Evolutionary conservation across 2,329 filamentous ascomycete species (phyloP), one percentile per base, ranked within the genome.

Genomic region (Dryadomyces sulphureus): DNA sequence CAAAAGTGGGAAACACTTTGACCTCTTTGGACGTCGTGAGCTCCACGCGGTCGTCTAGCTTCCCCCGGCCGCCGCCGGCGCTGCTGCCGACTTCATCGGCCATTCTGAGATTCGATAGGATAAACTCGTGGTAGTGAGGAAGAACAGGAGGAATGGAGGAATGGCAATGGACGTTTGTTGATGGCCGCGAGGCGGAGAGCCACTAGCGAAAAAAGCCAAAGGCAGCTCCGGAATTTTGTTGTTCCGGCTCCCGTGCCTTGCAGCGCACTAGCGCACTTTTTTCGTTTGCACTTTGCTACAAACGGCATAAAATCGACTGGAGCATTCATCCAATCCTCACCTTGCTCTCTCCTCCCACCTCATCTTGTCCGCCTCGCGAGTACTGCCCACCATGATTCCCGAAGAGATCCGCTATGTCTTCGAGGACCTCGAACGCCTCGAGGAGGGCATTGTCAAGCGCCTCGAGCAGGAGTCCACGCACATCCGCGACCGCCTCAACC

Each of bases 1-100:
- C 85, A 62, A 94, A 92, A 45, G 89, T 94, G 40, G 89, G 88
- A 58, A 90, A 87, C 48, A 92, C 92, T 2, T 84, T 92, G 50
- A 96, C 90, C 73, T 96, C 92, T 69, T 94, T 95, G 53, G 90
- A 95, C 63, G 92, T 98, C 54, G 83, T 84, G 65, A 98, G 96
- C 71, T 96, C 90, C 81, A 96, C 94, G 65, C 86, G 81, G 73
- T 94, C 89, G 65, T 96, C 92, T 53, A 81, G 80, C 69, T 89
- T 89, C 68, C 74, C 69, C 43, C 36, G 36, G 43, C 57, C 50
- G 46, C 53, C 48, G 49, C 62, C 82, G 55, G 75, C 44, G 38
- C 53, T 49, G 49, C 62, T 82, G 55, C 75, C 44, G 38, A 40
- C 41, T 21, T 38, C 45, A 65, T 96, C 90, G 53, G 89, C 87